phyloP scores from a whole-genome alignment of 2,329 filamentous ascomycete genomes.

The Fusarium sp. region DNA sequence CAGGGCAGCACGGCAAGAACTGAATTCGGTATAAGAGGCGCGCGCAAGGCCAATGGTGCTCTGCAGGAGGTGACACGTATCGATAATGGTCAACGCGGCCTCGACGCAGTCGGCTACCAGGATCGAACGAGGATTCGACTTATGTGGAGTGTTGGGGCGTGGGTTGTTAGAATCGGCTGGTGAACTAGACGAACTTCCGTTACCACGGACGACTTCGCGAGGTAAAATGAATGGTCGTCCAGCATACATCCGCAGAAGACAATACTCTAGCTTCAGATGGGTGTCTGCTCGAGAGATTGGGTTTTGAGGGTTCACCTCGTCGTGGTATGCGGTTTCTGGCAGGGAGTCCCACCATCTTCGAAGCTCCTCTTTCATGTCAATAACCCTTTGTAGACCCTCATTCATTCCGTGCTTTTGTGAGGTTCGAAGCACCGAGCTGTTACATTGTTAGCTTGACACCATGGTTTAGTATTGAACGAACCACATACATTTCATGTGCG shows the following conservation, averaged over 20 bases:
- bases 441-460: slow-evolving; percentile 14
- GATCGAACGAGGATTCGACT: slow-evolving; percentile 50
- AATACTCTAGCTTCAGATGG: slow-evolving; percentile 65
- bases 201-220: slow-evolving; percentile 43
- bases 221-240: slow-evolving; percentile 65
- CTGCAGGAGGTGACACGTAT: slow-evolving; percentile 62
- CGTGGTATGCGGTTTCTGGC: slow-evolving; percentile 48
- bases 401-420: slow-evolving; percentile 49
- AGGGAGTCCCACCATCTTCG: slow-evolving; percentile 55
- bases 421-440: slow-evolving; percentile 52
- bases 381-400: slow-evolving; percentile 50
- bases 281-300: slow-evolving; percentile 61
- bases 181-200: slow-evolving; percentile 48
- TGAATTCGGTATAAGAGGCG: slow-evolving; percentile 68
- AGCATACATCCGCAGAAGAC: slow-evolving; percentile 64
- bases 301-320: slow-evolving; percentile 56
- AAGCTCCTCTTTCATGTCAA: slow-evolving; percentile 54
- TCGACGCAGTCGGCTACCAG: slow-evolving; percentile 66
- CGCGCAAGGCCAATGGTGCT: slow-evolving; percentile 65
- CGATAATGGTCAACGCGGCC: slow-evolving; percentile 63
- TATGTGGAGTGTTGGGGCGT: slow-evolving; percentile 44
- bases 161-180: slow-evolving; percentile 48
- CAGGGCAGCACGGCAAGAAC: slow-evolving; percentile 65
- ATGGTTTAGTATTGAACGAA: neutral
- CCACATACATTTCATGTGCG: slow-evolving; percentile 55